These are phyloP conservation scores for Anastatica hierochuntica DNA, from an alignment of 345 rosid genomes.

Conservation along the genomic window DNA sequence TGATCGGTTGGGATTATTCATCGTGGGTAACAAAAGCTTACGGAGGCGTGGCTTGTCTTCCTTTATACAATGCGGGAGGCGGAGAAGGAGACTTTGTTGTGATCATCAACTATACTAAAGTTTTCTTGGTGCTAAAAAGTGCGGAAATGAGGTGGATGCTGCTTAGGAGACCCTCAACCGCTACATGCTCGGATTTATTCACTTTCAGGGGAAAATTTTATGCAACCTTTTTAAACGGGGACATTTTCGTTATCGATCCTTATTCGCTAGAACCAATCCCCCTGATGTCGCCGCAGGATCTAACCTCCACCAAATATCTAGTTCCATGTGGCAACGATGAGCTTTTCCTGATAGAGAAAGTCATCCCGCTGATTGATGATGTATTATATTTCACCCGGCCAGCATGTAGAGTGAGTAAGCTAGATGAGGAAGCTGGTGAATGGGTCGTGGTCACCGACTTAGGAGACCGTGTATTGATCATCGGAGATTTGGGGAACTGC, in stretches of 20 bases:
- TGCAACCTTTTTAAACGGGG: neutral
- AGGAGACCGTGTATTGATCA: neutral
- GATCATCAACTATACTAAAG: neutral
- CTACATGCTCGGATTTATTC: neutral
- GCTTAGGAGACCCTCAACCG: no score
- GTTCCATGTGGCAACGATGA: slow-evolving; percentile 1
- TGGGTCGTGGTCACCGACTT: neutral
- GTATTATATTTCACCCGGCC: neutral
- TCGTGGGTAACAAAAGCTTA: no score
- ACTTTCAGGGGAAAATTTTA: neutral
- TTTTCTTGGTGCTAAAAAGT: neutral
- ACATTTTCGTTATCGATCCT: neutral
- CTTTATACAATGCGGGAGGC: neutral
- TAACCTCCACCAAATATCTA: neutral
- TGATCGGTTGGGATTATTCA: neutral
- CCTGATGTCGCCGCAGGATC: neutral
- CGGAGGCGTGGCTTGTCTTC: neutral
- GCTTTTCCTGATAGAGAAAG: slow-evolving; percentile 4
- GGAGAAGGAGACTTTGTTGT: neutral
- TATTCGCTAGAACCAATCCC: neutral
- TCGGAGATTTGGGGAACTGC: neutral
- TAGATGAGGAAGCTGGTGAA: neutral
- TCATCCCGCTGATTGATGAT: neutral
- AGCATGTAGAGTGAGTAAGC: neutral
- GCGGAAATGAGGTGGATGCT: slow-evolving; percentile 4